Percentiles rank a stretch among this genome's conserved stretches.
Conservation (phyloP, 441 rosid species). For the Geranium incanum region DNA sequence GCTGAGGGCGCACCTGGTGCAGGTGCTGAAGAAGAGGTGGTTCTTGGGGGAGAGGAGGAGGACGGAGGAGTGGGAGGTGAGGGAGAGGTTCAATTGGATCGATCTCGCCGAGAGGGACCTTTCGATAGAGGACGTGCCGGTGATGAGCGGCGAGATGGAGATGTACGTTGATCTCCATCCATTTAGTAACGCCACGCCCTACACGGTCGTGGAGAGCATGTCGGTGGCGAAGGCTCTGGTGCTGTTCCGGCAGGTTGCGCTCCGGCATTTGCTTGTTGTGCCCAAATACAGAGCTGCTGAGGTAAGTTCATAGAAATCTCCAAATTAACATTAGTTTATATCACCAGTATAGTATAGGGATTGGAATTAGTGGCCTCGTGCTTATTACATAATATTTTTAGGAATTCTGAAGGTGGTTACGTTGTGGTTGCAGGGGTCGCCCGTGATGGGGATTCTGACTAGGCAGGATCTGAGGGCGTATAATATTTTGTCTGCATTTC, state of each 20-base stretch:
- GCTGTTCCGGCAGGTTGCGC: slow-evolving; percentile 58
- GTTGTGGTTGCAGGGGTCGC: slow-evolving; percentile 44
- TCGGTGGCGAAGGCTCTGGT: slow-evolving; percentile 63
- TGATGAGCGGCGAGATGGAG: slow-evolving; percentile 53
- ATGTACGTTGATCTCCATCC: slow-evolving; percentile 71
- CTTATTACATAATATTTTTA: no score
- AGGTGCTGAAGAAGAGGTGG: slow-evolving; percentile 46
- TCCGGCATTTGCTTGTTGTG: slow-evolving; percentile 54
- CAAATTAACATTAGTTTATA: no score
- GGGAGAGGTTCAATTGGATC: slow-evolving; percentile 31
- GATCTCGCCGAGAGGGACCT: slow-evolving; percentile 59
- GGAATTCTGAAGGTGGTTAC: neutral
- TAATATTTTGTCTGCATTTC: slow-evolving; percentile 71
- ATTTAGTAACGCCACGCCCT: slow-evolving; percentile 52
- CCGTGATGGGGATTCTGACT: slow-evolving; percentile 72
- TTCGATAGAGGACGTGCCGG: slow-evolving; percentile 51
- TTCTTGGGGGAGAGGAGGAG: slow-evolving; percentile 36
- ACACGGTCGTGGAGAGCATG: slow-evolving; percentile 59
- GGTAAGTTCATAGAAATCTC: slow-evolving; percentile 20
- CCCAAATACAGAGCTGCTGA: slow-evolving; percentile 42
- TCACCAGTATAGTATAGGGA: no score
- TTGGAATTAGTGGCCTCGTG: no score
- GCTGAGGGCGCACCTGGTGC: slow-evolving; percentile 62
- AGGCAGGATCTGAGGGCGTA: slow-evolving; percentile 79
- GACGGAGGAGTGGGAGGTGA: slow-evolving; percentile 33